Base-by-base conservation (phyloP, 345 rosid species). In the Rhizophora mangle region DNA sequence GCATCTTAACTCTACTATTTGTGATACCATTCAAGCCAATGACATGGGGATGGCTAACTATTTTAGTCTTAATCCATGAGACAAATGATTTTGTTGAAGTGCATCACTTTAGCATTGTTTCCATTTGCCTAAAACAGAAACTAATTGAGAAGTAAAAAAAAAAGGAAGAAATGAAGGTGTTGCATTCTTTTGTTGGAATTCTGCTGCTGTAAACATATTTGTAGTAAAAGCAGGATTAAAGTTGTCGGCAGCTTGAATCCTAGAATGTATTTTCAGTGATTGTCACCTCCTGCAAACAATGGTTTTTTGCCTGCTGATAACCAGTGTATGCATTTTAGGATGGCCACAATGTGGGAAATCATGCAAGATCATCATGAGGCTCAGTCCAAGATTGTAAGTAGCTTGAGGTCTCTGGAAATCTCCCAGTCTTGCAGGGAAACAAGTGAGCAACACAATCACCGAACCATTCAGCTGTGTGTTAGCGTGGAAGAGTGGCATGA, bases 261-360 rank as follows among this genome's bases (percentile, higher is more conserved):
- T 20, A 22, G n/a, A 6, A 11, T 18, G 31, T 19, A 20, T 9
- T 43, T 71, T 24, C 26, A 36, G 5, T 34, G 6, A 10, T 43
- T 39, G 3, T 32, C 32, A 3, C 32, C 32, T 31, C 32, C 32
- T 31, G 2, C 37, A 34, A 34, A 9, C 74, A n/a, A 55, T 21
- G 9, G 22, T 3, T 26, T 15, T 13, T 55, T 21, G 10, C 29
- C 30, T 22, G 60, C 30, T 55, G 29, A 55, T 31, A 29, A 56
- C 29, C 56, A 46, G 22, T 64, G 27, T n/a, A 5, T 56, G 61
- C 22, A 64, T 76, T 83, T 76, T 80, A 95, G 99, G 81, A 90
- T 95, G 99, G 88, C 86, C 0, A 78, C 52, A 32, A 95, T 92
- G 99, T 95, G 99, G 99, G 89, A 73, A 5, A 67, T 81, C 74